A percentile compares a stretch with the other conserved stretches of the same genome.
Evolutionary conservation across 2,329 filamentous ascomycete genomes (phyloP).

Genomic region (Reticulascus tulasneorum): DNA sequence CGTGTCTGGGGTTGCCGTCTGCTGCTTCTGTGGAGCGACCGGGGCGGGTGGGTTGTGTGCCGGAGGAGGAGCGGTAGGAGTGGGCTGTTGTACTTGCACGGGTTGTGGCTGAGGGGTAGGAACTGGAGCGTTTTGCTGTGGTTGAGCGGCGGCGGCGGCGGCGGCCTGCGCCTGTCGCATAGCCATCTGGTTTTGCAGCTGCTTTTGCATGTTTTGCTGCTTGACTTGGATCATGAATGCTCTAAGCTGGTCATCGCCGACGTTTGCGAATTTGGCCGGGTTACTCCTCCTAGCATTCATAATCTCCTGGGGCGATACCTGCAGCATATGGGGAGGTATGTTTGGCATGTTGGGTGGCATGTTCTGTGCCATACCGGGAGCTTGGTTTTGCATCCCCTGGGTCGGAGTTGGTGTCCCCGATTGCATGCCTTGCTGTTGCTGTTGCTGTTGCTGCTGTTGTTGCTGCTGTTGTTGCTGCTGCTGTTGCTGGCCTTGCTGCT

Average conservation of each 20-base stretch:
- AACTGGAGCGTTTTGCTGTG: constrained; percentile 1
- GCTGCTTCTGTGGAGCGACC: constrained; percentile 8
- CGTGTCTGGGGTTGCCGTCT: constrained; percentile 13
- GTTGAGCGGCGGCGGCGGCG: constrained; percentile 1
- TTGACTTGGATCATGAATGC: constrained; percentile 9
- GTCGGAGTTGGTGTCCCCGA: constrained; percentile 1
- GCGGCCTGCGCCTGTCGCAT: constrained; percentile 10
- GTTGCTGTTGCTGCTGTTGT: constrained; percentile 16
- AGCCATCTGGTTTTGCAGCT: constrained; percentile 12
- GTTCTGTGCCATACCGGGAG: constrained; percentile 16
- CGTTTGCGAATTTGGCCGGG: constrained; percentile 13
- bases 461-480: constrained; percentile 18
- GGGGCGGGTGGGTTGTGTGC: constrained; percentile 3
- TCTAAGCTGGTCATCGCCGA: constrained; percentile 19
- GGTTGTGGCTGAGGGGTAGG: constrained; percentile 4
- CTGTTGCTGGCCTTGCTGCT: constrained; percentile 21
- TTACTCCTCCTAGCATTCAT: constrained; percentile 19
- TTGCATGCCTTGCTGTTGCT: constrained; percentile 13
- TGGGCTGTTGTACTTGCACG: constrained; percentile 3
- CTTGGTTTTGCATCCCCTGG: constrained; percentile 8
- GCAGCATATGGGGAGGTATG: constrained; percentile 16
- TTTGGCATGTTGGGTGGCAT: constrained; percentile 3
- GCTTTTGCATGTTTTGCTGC: constrained; percentile 11
- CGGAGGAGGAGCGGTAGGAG: constrained; percentile 1
- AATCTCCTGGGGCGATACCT: constrained; percentile 22